Evolutionary conservation across 2,329 filamentous ascomycete genomes (phyloP).

Genomic region (Epichloe festucae): DNA sequence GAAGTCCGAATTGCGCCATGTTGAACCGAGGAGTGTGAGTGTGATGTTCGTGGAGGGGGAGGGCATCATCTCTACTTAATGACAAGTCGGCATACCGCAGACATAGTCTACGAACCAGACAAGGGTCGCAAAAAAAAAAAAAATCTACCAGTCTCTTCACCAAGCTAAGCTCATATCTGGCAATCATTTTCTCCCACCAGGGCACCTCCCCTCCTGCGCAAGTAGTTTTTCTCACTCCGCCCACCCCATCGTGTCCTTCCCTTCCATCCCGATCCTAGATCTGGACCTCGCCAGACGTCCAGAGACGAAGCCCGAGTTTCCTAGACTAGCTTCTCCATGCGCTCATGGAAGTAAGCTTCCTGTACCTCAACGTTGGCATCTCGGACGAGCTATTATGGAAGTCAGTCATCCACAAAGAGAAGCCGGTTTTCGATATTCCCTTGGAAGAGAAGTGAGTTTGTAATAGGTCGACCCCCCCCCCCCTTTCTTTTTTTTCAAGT

Average conservation of each 20-base stretch:
- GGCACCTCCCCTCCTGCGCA: too few species aligned
- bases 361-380: constrained; percentile 72
- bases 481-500: too few species aligned
- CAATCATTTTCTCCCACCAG: too few species aligned
- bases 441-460: constrained; percentile 53
- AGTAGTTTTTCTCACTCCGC: neutral
- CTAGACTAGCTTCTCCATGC: constrained; percentile 59
- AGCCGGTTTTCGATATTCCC: constrained; percentile 65
- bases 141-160: too few species aligned
- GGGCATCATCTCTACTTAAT: neutral
- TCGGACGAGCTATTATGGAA: constrained; percentile 46
- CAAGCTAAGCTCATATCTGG: too few species aligned
- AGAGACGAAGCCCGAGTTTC: constrained; percentile 60
- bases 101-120: too few species aligned
- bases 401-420: constrained; percentile 59
- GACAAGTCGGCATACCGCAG: too few species aligned
- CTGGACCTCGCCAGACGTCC: constrained; percentile 51
- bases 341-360: constrained; percentile 74
- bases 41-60: neutral
- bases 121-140: too few species aligned
- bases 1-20: constrained; percentile 4
- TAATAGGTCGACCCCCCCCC: too few species aligned
- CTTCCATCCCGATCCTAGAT: constrained; percentile 64
- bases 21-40: neutral
- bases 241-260: constrained; percentile 48